Percentiles rank a stretch among this genome's conserved stretches.
phyloP scores from a whole-genome alignment of 208 protist species.

The Acanthamoeba sp. region DNA sequence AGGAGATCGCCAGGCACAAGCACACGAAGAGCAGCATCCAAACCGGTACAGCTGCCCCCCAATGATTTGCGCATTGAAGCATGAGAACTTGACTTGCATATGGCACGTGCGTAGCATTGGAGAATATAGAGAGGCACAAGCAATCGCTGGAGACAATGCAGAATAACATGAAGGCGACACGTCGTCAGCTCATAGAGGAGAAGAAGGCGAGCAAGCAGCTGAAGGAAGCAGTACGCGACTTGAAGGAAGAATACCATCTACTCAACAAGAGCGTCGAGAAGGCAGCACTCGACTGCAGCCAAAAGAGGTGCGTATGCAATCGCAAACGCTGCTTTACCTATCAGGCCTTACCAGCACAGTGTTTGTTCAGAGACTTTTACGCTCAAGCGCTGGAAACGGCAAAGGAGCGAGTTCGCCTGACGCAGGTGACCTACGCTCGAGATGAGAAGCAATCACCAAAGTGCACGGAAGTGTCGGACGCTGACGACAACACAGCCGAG shows the following conservation, averaged over 20 bases:
- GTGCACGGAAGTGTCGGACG: no score
- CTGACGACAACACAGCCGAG: no score
- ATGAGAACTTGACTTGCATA: not conserved
- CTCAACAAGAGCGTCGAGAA: not conserved
- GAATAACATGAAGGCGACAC: not conserved
- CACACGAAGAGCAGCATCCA: not conserved
- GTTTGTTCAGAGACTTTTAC: no score
- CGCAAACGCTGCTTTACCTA: no score
- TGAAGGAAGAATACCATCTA: not conserved
- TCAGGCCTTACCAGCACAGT: no score
- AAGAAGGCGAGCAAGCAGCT: conserved; percentile 35
- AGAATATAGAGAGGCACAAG: conserved; percentile 1
- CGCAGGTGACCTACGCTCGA: no score
- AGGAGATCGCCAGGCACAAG: conserved; percentile 32
- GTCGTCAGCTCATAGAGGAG: not conserved
- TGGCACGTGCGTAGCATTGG: not conserved
- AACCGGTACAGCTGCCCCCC: not conserved
- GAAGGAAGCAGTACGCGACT: not conserved
- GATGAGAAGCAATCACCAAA: no score
- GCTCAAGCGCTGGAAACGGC: no score
- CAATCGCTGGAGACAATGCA: conserved; percentile 8
- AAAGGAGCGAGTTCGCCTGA: no score
- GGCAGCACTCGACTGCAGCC: not conserved
- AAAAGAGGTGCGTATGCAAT: not conserved
- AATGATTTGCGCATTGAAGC: no score